These are phyloP conservation scores for Protomyces lactucae-debilis DNA, from an alignment of 1,139 yeast species.

Conservation along the genomic window DNA sequence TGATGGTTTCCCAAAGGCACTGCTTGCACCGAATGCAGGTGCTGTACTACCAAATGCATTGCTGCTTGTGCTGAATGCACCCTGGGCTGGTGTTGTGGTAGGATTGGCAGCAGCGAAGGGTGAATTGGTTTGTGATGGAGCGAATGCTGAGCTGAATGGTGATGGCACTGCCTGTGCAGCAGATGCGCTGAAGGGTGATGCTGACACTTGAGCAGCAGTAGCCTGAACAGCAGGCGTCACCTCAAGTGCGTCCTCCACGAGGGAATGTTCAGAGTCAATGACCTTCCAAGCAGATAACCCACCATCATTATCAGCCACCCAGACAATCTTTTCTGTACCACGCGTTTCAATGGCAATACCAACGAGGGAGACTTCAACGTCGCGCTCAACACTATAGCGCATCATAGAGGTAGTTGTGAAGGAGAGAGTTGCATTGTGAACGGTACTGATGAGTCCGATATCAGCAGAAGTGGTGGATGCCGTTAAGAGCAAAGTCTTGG, in stretches of 20 bases:
- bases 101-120: not conserved
- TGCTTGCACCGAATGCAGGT: not conserved
- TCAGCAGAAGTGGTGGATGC: slow-evolving; percentile 13
- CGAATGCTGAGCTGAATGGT: not conserved
- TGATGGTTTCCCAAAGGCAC: not conserved
- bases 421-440: slow-evolving; percentile 1
- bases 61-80: not conserved
- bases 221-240: not conserved
- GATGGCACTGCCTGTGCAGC: not conserved
- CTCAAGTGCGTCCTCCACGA: not conserved
- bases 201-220: not conserved
- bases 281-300: slow-evolving; percentile 8
- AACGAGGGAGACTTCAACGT: slow-evolving; percentile 8
- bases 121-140: too few species aligned
- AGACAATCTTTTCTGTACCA: not conserved
- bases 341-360: slow-evolving; percentile 3
- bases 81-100: not conserved
- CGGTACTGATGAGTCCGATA: slow-evolving; percentile 3
- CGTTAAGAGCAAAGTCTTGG: slow-evolving; percentile 12
- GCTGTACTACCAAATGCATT: not conserved
- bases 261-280: slow-evolving; percentile 1
- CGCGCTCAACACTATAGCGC: slow-evolving; percentile 9
- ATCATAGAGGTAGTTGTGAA: not conserved
- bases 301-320: slow-evolving; percentile 19
- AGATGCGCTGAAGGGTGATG: not conserved